These are phyloP conservation scores for Amanita pallidorosea DNA, from an alignment of 768 basidiomycete genomes.

Conservation along the genomic window DNA sequence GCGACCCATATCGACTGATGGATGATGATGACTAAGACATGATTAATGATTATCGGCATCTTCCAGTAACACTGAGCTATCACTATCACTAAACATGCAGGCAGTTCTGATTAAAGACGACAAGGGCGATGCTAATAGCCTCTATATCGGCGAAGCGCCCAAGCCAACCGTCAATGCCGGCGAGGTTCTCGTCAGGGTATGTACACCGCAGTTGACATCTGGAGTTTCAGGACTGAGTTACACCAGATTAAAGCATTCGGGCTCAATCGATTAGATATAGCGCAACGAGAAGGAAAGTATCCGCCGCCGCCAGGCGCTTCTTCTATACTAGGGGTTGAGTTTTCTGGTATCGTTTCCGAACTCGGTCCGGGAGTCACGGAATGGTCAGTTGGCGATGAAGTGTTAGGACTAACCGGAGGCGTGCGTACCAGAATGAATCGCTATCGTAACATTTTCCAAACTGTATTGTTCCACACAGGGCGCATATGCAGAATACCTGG, in stretches of 20 bases:
- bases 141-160: constrained; percentile 65
- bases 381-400: constrained; percentile 60
- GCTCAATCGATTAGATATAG: constrained; percentile 81
- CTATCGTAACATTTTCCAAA: not conserved
- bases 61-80: too few species aligned
- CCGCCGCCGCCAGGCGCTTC: constrained; percentile 70
- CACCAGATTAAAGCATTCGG: constrained; percentile 70
- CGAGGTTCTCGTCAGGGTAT: constrained; percentile 75
- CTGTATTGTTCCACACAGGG: constrained; percentile 37
- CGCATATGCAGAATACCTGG: constrained; percentile 85
- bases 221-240: not conserved
- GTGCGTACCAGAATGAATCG: constrained; percentile 30
- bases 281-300: constrained; percentile 64
- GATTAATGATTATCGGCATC: too few species aligned
- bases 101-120: constrained; percentile 72
- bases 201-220: constrained; percentile 7
- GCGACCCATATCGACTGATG: too few species aligned
- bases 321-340: constrained; percentile 78
- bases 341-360: constrained; percentile 55
- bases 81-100: constrained; percentile 41
- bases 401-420: constrained; percentile 70
- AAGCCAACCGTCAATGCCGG: constrained; percentile 46
- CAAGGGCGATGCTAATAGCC: constrained; percentile 63
- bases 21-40: too few species aligned
- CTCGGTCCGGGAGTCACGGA: constrained; percentile 38